Evolutionary conservation across 805 yeast genomes (phyloP).

Genomic region (Lachancea thermotolerans): DNA sequence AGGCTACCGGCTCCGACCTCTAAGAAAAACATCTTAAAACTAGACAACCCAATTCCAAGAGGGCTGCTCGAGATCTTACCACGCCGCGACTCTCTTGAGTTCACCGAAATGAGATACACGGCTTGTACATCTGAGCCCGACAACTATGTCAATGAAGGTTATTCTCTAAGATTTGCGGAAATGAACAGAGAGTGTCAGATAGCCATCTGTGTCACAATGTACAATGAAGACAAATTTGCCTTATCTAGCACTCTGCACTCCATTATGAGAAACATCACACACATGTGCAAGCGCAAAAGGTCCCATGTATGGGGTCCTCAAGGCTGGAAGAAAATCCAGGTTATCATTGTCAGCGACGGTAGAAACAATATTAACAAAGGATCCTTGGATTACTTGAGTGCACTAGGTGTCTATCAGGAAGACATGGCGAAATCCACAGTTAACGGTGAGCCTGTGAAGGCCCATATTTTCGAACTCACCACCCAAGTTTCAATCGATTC

Average conservation of each 20-base stretch:
- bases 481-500: conserved; percentile 91
- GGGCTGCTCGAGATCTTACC: conserved; percentile 81
- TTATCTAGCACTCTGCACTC: conserved; percentile 93
- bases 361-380: conserved; percentile 81
- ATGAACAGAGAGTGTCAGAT: conserved; percentile 87
- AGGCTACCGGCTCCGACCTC: conserved; percentile 65
- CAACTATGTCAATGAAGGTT: conserved; percentile 71
- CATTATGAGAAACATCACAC: conserved; percentile 86
- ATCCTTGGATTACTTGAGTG: conserved; percentile 80
- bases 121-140: conserved; percentile 95
- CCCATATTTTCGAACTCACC: conserved; percentile 93
- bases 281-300: conserved; percentile 70
- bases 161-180: conserved; percentile 78
- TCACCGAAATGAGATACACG: conserved; percentile 92
- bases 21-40: conserved; percentile 64
- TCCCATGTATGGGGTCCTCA: conserved; percentile 93
- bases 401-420: conserved; percentile 95
- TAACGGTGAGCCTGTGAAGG: conserved; percentile 83
- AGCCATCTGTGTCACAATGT: conserved; percentile 92
- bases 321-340: conserved; percentile 95
- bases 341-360: conserved; percentile 88
- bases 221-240: conserved; percentile 86
- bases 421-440: conserved; percentile 94
- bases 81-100: conserved; percentile 83
- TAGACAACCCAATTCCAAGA: conserved; percentile 92